phyloP scores from a whole-genome alignment of 192 early-diverging fungal species.

The Backusella liffmaniae region DNA sequence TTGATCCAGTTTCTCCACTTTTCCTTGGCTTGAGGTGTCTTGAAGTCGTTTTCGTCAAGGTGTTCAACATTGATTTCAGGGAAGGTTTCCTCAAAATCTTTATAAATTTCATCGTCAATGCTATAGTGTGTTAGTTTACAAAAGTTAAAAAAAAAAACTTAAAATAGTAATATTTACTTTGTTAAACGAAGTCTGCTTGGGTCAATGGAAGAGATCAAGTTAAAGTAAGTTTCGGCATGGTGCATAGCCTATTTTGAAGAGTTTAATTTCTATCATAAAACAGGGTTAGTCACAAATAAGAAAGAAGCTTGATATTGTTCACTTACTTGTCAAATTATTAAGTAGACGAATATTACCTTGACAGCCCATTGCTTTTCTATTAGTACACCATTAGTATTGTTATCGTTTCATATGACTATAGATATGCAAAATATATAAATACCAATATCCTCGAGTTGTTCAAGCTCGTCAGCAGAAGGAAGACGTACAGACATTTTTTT shows the following conservation, averaged over 20 bases:
- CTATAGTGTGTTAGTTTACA: slow-evolving; percentile 27
- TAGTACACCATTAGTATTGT: not conserved
- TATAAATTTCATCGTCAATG: slow-evolving; percentile 83
- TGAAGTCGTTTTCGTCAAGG: slow-evolving; percentile 82
- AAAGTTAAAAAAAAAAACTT: not conserved
- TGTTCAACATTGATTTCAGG: slow-evolving; percentile 69
- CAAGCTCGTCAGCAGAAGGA: slow-evolving; percentile 70
- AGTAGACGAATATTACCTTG: slow-evolving; percentile 45
- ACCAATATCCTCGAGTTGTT: slow-evolving; percentile 76
- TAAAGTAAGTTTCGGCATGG: slow-evolving; percentile 94
- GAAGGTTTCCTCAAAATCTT: slow-evolving; percentile 74
- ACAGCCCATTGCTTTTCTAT: slow-evolving; percentile 94
- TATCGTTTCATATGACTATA: not conserved
- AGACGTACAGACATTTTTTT: slow-evolving; percentile 52
- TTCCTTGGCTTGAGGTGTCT: slow-evolving; percentile 75
- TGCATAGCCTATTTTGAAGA: slow-evolving; percentile 63
- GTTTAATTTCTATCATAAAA: not conserved
- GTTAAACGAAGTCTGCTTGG: slow-evolving; percentile 79
- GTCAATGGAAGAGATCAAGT: slow-evolving; percentile 69
- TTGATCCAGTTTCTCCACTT: slow-evolving; percentile 89
- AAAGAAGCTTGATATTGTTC: not conserved
- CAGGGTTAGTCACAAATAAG: too few species aligned
- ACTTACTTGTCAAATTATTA: not conserved
- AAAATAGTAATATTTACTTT: slow-evolving; percentile 39
- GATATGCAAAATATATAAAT: not conserved